phyloP scores from a whole-genome alignment of 23 red algal genomes.

The Cyanidioschyzon merolae region DNA sequence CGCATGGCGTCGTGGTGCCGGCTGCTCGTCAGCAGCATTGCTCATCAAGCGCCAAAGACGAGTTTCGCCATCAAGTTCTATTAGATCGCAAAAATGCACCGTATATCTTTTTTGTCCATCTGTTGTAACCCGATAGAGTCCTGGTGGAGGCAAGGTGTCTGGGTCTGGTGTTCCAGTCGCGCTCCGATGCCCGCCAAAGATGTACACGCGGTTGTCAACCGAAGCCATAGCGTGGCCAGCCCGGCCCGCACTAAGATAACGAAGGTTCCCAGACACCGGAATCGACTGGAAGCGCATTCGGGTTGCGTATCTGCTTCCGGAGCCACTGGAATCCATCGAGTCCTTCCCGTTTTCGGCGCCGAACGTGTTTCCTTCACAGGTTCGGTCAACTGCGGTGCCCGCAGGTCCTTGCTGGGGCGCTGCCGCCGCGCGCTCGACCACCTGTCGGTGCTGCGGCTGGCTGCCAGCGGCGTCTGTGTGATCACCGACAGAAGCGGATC shows the following conservation, averaged over 20 bases:
- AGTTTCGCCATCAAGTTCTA: conserved; percentile 41
- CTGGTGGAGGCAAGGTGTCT: neutral
- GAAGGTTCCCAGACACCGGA: neutral
- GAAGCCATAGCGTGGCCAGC: conserved; percentile 72
- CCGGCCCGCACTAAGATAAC: neutral
- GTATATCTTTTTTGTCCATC: neutral
- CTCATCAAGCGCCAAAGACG: conserved; percentile 14
- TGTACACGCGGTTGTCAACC: conserved; percentile 49
- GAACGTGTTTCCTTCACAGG: too few relatives aligned
- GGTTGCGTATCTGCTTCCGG: neutral
- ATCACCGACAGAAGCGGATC: too few relatives aligned
- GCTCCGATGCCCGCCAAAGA: conserved; percentile 67
- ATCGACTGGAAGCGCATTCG: neutral
- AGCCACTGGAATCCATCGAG: too few relatives aligned
- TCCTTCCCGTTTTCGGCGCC: too few relatives aligned
- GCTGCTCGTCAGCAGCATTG: neutral
- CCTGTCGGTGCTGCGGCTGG: too few relatives aligned
- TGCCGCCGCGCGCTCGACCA: too few relatives aligned
- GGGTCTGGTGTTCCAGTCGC: neutral
- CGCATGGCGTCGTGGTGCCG: conserved; percentile 54
- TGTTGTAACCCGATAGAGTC: neutral
- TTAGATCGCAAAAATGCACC: conserved; percentile 51
- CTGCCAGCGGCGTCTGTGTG: too few relatives aligned
- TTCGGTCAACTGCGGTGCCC: too few relatives aligned
- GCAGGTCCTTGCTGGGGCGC: too few relatives aligned